phyloP scores from a whole-genome alignment of 805 yeast genomes.

The Blastobotrys mokoenaii region DNA sequence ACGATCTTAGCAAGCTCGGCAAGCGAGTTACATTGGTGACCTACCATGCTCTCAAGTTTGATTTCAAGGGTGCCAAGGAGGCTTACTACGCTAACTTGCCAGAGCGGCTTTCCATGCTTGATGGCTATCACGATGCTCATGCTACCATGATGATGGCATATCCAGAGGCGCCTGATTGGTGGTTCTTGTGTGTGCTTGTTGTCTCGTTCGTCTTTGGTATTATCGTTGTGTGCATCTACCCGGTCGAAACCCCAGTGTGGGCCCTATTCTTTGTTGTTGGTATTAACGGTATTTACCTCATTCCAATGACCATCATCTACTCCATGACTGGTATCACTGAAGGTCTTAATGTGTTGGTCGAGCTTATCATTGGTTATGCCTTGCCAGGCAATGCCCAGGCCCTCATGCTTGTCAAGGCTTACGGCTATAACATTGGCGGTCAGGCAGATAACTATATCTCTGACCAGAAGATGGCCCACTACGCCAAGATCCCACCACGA shows the following conservation, averaged over 20 bases:
- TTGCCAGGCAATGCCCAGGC: slow-evolving; percentile 55
- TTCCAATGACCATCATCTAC: slow-evolving; percentile 53
- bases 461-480: slow-evolving; percentile 44
- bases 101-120: slow-evolving; percentile 5
- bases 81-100: background rate
- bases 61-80: background rate
- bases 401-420: slow-evolving; percentile 42
- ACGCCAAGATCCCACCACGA: slow-evolving; percentile 35
- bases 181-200: slow-evolving; percentile 46
- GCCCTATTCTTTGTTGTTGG: slow-evolving; percentile 50
- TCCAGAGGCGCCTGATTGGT: slow-evolving; percentile 68
- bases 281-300: slow-evolving; percentile 47
- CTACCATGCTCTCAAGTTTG: background rate
- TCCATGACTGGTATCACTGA: slow-evolving; percentile 51
- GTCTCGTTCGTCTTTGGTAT: slow-evolving; percentile 38
- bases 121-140: slow-evolving; percentile 16
- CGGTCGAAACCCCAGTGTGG: slow-evolving; percentile 49
- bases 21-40: background rate
- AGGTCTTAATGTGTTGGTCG: slow-evolving; percentile 56
- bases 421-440: slow-evolving; percentile 37
- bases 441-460: slow-evolving; percentile 57
- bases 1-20: background rate
- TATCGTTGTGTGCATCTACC: slow-evolving; percentile 33
- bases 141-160: slow-evolving; percentile 40
- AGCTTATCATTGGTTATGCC: slow-evolving; percentile 56